Evolutionary conservation across 2,329 filamentous ascomycete species (phyloP).

Genomic region (Aspergillus pseudonomiae): DNA sequence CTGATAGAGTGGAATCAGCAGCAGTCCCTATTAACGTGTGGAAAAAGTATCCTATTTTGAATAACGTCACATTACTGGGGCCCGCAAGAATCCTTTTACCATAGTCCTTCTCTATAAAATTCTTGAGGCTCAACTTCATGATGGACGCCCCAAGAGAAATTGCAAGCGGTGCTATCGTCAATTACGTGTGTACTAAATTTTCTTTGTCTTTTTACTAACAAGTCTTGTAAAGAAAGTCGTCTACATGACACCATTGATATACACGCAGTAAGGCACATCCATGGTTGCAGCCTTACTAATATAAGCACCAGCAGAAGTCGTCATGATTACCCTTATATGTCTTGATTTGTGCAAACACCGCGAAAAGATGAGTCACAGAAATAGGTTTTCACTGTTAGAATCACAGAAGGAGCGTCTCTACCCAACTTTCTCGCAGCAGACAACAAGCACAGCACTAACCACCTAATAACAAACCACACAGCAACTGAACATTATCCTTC

Average conservation of each 20-base stretch:
- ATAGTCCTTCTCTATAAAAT: neutral
- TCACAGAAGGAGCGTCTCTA: neutral
- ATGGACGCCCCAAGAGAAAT: neutral
- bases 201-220: neutral
- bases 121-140: neutral
- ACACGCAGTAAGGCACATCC: neutral
- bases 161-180: neutral
- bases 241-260: neutral
- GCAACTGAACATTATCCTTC: neutral
- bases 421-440: neutral
- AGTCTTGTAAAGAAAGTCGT: neutral
- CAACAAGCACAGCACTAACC: neutral
- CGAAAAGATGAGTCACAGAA: neutral
- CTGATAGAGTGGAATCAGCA: neutral
- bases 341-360: neutral
- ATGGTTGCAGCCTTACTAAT: neutral
- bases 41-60: neutral
- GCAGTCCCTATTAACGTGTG: neutral
- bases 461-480: neutral
- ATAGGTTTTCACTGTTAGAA: neutral
- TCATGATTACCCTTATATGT: neutral
- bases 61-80: neutral
- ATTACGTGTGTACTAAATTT: neutral
- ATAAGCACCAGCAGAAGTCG: neutral
- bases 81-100: neutral